Evolutionary conservation across 306 rosid species (phyloP).

Genomic region (Lablab purpureus): DNA sequence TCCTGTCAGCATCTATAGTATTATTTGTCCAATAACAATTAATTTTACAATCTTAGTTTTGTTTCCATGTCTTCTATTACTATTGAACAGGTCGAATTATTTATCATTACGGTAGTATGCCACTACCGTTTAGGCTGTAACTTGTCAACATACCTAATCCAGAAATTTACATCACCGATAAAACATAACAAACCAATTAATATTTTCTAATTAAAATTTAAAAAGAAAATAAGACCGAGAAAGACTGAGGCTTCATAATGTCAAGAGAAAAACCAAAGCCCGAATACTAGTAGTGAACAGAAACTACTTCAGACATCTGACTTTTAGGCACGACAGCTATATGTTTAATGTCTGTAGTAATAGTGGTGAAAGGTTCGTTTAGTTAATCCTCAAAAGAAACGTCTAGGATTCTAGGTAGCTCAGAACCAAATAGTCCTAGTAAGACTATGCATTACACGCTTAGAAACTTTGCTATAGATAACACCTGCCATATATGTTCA

Average conservation of each 20-base stretch:
- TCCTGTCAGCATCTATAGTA: not conserved
- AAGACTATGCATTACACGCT: slow-evolving; percentile 6
- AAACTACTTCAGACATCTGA: slow-evolving; percentile 3
- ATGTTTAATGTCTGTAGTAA: not conserved
- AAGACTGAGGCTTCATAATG: not conserved
- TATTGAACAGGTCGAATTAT: not conserved
- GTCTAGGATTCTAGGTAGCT: not conserved
- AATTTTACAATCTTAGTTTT: not conserved
- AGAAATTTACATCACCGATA: not conserved
- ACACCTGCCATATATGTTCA: not conserved
- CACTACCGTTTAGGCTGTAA: not conserved
- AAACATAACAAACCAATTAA: not conserved
- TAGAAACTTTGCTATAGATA: slow-evolving; percentile 25
- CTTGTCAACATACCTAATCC: slow-evolving; percentile 11
- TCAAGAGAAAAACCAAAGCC: not conserved
- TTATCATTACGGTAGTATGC: not conserved
- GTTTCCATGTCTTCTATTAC: not conserved
- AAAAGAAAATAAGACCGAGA: not conserved
- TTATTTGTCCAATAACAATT: not conserved
- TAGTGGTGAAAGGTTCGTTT: not conserved
- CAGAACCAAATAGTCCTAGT: slow-evolving; percentile 13
- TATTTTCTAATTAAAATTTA: not conserved
- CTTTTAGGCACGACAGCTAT: slow-evolving; percentile 16
- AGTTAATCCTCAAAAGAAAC: slow-evolving; percentile 2
- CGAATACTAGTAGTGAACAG: not conserved